Evolutionary conservation across 345 rosid genomes (phyloP), one percentile per base, ranked within the genome.

Genomic region (Populus euphratica): DNA sequence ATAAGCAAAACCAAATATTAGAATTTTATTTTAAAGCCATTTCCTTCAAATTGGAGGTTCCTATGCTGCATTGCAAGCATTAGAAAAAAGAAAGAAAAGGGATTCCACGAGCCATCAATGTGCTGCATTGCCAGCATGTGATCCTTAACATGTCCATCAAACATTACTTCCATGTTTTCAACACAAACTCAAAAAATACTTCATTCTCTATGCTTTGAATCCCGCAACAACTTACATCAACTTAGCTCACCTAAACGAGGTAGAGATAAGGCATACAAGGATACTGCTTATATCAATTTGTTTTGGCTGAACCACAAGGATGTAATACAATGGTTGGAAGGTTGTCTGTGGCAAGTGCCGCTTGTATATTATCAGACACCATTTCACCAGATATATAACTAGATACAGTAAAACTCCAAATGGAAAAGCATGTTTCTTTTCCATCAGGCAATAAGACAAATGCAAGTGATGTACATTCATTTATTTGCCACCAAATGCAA

Each of bases 361-460:
- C 70, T 66, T 82, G 25, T 41, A 78, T 65, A 79, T 83, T 77
- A 85, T 85, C 85, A 63, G 80, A 79, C 76, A 77, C 79, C 76
- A 72, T 73, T 68, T 78, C 56, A 74, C 75, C 77, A 75, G 4
- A 63, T 61, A 73, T 39, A 73, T 47, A 23, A 36, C 27, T 72
- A 72, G 84, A 77, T 78, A 83, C 72, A 80, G 36, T 67, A 63
- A 68, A 25, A 31, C 75, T 74, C 76, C 77, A 20, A 52, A 74
- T 69, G 83, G 80, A 76, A 84, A 74, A 72, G 41, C 67, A 73
- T 80, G 27, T 56, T 47, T 73, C 72, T 77, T 75, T 81, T 70
- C 75, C 84, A 82, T 41, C 59, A 70, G 79, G 81, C 52, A 69
- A 21, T 63, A 43, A 78, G 54, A 74, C 47, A 74, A 65, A 65